These are phyloP conservation scores for Yamadazyma scolyti DNA, from an alignment of 805 yeast genomes.

Conservation along the genomic window DNA sequence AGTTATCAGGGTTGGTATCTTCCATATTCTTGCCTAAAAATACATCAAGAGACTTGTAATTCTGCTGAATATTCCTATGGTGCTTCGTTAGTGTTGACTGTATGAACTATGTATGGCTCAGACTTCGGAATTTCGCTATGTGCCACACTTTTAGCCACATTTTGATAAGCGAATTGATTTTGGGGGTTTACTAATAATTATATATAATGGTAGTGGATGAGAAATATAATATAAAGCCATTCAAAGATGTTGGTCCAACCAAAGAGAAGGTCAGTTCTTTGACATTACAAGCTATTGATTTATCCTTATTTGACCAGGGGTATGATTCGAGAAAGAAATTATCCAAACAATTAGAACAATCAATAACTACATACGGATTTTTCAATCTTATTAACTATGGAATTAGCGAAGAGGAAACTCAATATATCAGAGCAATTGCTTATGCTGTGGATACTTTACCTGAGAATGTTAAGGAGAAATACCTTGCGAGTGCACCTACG, in stretches of 20 bases:
- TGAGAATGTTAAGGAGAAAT: conserved; percentile 19
- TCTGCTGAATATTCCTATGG: too few relatives aligned
- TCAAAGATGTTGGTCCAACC: conserved; percentile 17
- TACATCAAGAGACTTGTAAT: too few relatives aligned
- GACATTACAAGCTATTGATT: conserved; percentile 31
- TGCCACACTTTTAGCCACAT: too few relatives aligned
- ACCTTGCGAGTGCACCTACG: conserved; percentile 27
- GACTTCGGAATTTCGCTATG: too few relatives aligned
- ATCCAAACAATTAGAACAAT: conserved; percentile 34
- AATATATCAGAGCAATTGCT: conserved; percentile 18
- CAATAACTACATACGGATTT: conserved; percentile 42
- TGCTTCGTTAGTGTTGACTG: too few relatives aligned
- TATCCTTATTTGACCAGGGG: conserved; percentile 32
- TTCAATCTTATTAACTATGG: conserved; percentile 34
- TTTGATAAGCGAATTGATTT: too few relatives aligned
- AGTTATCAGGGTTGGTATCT: too few relatives aligned
- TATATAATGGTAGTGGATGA: too few relatives aligned
- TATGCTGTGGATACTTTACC: conserved; percentile 24
- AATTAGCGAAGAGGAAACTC: conserved; percentile 14
- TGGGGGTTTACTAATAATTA: too few relatives aligned
- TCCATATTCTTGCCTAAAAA: too few relatives aligned
- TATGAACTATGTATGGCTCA: too few relatives aligned
- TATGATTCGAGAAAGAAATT: conserved; percentile 28
- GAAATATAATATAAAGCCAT: too few relatives aligned
- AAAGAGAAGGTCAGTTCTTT: conserved; percentile 14